Evolutionary conservation across 2,329 filamentous ascomycete species (phyloP).

Genomic region (Acephala macrosclerotiorum): DNA sequence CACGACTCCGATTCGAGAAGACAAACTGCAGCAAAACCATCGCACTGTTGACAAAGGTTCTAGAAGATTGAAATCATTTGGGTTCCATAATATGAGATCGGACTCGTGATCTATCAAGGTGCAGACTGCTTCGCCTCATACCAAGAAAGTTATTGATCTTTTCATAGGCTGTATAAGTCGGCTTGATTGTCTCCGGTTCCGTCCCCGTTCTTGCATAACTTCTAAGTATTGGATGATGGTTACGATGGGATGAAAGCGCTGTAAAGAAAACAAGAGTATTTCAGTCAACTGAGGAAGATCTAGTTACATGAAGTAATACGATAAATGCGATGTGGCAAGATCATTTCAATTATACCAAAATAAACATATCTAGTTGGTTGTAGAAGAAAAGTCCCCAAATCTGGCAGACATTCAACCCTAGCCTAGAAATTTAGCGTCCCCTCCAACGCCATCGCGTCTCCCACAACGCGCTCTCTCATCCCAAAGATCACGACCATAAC

Average conservation of each 20-base stretch:
- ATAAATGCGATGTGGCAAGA: too few relatives aligned
- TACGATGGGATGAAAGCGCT: too few relatives aligned
- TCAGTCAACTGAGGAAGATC: too few relatives aligned
- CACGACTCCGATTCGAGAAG: neutral
- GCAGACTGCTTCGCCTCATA: neutral
- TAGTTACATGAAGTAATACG: too few relatives aligned
- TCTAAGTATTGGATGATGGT: neutral
- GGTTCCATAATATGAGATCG: neutral
- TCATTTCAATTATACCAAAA: too few relatives aligned
- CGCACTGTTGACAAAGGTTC: neutral
- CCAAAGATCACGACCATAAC: neutral
- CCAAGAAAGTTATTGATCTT: neutral
- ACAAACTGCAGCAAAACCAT: neutral
- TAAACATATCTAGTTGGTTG: too few relatives aligned
- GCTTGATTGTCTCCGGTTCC: neutral
- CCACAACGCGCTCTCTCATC: neutral
- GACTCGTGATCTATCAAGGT: neutral
- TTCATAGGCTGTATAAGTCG: neutral
- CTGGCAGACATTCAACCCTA: neutral
- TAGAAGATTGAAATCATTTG: neutral
- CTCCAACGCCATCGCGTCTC: constrained; percentile 15
- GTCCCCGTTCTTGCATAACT: neutral
- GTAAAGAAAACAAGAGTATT: too few relatives aligned
- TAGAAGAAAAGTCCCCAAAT: neutral
- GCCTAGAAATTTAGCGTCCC: neutral